Evolutionary conservation across 2,329 filamentous ascomycete species (phyloP).

Genomic region (Colletotrichum limetticola): DNA sequence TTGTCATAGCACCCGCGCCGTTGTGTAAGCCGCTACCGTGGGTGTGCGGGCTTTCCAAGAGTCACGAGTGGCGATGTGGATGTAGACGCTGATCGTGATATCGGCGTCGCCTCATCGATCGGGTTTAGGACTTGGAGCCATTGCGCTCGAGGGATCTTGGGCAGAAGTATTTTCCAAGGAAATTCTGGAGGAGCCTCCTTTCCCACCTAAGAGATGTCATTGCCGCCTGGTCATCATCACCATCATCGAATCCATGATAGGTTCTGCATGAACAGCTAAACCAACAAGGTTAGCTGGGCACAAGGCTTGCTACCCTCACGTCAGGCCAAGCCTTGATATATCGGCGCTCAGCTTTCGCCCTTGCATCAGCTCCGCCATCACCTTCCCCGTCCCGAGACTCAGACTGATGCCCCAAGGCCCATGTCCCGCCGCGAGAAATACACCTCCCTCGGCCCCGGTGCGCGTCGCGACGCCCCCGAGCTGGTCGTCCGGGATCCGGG

Average conservation of each 20-base stretch:
- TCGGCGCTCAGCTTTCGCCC: conserved; percentile 68
- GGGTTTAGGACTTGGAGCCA: background rate
- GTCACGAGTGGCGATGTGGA: conserved; percentile 14
- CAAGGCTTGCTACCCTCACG: background rate
- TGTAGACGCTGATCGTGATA: background rate
- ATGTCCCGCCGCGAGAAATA: conserved; percentile 78
- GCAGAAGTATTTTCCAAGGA: background rate
- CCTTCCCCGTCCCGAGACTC: conserved; percentile 74
- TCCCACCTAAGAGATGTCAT: background rate
- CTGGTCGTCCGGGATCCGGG: conserved; percentile 63
- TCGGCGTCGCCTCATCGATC: conserved; percentile 1
- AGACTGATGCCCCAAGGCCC: conserved; percentile 79
- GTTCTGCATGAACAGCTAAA: background rate
- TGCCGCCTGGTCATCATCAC: background rate
- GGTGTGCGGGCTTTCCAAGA: background rate
- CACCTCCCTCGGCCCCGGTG: conserved; percentile 63
- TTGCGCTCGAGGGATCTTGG: background rate
- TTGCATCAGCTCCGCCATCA: conserved; percentile 76
- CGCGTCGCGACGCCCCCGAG: conserved; percentile 60
- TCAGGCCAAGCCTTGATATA: conserved; percentile 58
- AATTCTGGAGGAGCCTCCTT: background rate
- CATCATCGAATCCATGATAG: too few species aligned
- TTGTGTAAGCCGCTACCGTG: background rate
- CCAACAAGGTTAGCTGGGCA: background rate
- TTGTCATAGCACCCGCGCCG: conserved; percentile 1